A percentile compares a stretch with the other conserved stretches of the same genome.
These are phyloP conservation scores for Salix viminalis DNA, from an alignment of 345 rosid species.

Conservation along the genomic window DNA sequence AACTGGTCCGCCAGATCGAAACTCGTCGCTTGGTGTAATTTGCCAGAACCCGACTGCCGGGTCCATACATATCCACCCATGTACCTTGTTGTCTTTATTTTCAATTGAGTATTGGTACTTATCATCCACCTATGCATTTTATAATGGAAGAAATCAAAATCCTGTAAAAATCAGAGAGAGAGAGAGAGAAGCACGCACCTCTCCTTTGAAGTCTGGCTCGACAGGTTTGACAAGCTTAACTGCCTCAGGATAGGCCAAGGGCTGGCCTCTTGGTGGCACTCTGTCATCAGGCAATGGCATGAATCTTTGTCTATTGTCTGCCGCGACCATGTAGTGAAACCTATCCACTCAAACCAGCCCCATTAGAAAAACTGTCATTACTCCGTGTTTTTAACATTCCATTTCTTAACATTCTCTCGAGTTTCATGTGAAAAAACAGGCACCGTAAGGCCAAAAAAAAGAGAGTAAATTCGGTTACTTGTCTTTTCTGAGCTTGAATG, in stretches of 20 bases:
- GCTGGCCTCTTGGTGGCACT: conserved; percentile 52
- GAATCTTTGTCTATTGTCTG: conserved; percentile 76
- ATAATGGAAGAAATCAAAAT: neutral
- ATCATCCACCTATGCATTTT: conserved; percentile 16
- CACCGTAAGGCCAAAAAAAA: neutral
- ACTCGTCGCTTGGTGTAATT: conserved; percentile 22
- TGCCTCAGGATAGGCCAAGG: conserved; percentile 77
- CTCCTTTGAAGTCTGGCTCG: conserved; percentile 73
- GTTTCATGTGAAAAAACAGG: no score
- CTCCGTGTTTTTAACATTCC: no score
- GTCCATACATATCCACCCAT: conserved; percentile 22
- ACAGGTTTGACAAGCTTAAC: conserved; percentile 63
- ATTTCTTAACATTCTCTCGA: no score
- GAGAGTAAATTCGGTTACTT: conserved; percentile 31
- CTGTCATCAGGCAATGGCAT: conserved; percentile 93
- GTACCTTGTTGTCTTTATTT: conserved; percentile 17
- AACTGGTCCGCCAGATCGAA: conserved; percentile 17
- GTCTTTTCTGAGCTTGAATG: conserved; percentile 74
- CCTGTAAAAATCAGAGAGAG: neutral
- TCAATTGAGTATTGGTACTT: conserved; percentile 24
- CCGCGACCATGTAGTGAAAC: conserved; percentile 84
- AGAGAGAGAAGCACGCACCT: conserved; percentile 26
- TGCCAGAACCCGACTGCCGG: conserved; percentile 23
- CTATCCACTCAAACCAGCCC: conserved; percentile 25
- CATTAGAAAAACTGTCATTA: neutral